These are phyloP conservation scores for Cyphellophora europaea DNA, from an alignment of 2,329 filamentous ascomycete genomes.

Conservation along the genomic window DNA sequence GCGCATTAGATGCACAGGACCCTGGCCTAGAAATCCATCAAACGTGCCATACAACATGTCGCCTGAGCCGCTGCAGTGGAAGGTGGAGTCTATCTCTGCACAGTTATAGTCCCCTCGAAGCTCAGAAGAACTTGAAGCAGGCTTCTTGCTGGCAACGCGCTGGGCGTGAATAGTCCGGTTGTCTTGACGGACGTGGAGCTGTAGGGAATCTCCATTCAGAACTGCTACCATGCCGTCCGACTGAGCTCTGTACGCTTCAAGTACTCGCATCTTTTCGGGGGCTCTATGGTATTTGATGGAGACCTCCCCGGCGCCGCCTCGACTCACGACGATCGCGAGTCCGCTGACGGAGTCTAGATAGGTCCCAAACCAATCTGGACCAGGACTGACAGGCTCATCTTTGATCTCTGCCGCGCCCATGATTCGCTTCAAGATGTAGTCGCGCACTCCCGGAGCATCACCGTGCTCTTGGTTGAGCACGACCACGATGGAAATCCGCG, in stretches of 20 bases:
- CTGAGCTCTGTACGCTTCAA: slow-evolving; percentile 9
- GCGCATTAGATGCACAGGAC: slow-evolving; percentile 28
- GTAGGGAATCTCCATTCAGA: slow-evolving; percentile 23
- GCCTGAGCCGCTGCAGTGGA: slow-evolving; percentile 26
- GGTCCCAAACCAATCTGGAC: slow-evolving; percentile 23
- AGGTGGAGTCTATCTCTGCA: slow-evolving; percentile 27
- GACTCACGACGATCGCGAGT: slow-evolving; percentile 20
- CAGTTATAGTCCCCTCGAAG: slow-evolving; percentile 26
- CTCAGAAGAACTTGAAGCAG: slow-evolving; percentile 4
- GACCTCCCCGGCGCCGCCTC: slow-evolving; percentile 22
- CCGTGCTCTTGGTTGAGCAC: slow-evolving; percentile 33
- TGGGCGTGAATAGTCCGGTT: slow-evolving; percentile 22
- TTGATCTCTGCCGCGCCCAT: slow-evolving; percentile 18
- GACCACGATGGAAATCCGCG: slow-evolving; percentile 30
- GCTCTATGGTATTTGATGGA: slow-evolving; percentile 22
- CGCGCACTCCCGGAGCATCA: slow-evolving; percentile 19
- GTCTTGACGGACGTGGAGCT: slow-evolving; percentile 21
- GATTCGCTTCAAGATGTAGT: slow-evolving; percentile 24
- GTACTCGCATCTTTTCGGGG: slow-evolving; percentile 17
- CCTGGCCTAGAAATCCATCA: slow-evolving; percentile 32
- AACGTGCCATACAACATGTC: slow-evolving; percentile 34
- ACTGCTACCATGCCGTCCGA: slow-evolving; percentile 19
- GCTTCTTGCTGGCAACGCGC: slow-evolving; percentile 9
- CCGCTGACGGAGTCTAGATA: slow-evolving; percentile 31
- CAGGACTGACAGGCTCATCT: slow-evolving; percentile 8